Evolutionary conservation across 2,329 filamentous ascomycete species (phyloP).

Genomic region (Colletotrichum cereale): DNA sequence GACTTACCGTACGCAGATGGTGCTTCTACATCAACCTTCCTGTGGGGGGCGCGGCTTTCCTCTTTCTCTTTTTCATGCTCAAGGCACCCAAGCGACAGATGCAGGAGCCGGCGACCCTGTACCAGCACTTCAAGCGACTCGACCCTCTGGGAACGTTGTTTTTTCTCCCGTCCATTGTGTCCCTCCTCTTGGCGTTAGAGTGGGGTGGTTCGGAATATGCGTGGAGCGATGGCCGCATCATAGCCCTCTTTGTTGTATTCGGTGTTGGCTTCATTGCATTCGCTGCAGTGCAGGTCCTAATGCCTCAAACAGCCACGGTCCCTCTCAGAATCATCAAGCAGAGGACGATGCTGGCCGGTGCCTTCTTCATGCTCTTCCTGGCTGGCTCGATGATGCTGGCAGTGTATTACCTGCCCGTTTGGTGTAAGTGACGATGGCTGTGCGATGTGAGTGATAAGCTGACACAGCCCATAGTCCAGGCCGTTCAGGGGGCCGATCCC

Average conservation of each 20-base stretch:
- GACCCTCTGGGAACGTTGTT: slow-evolving; percentile 71
- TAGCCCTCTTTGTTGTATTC: slow-evolving; percentile 66
- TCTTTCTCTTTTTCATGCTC: slow-evolving; percentile 63
- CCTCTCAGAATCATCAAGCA: slow-evolving; percentile 67
- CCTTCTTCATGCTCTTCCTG: slow-evolving; percentile 61
- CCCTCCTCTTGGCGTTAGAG: slow-evolving; percentile 72
- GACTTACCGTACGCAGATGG: slow-evolving; percentile 52
- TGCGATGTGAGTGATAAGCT: slow-evolving; percentile 18
- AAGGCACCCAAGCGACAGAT: slow-evolving; percentile 53
- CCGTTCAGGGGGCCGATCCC: slow-evolving; percentile 64
- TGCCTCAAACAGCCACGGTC: slow-evolving; percentile 68
- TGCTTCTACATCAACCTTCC: slow-evolving; percentile 72
- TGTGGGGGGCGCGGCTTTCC: slow-evolving; percentile 63
- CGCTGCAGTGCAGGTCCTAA: slow-evolving; percentile 63
- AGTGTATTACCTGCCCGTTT: slow-evolving; percentile 67
- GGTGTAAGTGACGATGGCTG: slow-evolving; percentile 58
- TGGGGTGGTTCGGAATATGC: slow-evolving; percentile 69
- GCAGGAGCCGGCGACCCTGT: slow-evolving; percentile 48
- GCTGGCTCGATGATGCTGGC: slow-evolving; percentile 65
- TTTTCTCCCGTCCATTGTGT: slow-evolving; percentile 70
- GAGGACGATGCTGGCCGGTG: slow-evolving; percentile 65
- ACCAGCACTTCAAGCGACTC: slow-evolving; percentile 62
- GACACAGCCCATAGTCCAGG: slow-evolving; percentile 59
- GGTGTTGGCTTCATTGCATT: slow-evolving; percentile 61
- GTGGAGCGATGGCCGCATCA: slow-evolving; percentile 66